A percentile compares a stretch with the other conserved stretches of the same genome.
These are phyloP conservation scores for Leptographium procerum DNA, from an alignment of 2,329 filamentous ascomycete species.

Conservation along the genomic window DNA sequence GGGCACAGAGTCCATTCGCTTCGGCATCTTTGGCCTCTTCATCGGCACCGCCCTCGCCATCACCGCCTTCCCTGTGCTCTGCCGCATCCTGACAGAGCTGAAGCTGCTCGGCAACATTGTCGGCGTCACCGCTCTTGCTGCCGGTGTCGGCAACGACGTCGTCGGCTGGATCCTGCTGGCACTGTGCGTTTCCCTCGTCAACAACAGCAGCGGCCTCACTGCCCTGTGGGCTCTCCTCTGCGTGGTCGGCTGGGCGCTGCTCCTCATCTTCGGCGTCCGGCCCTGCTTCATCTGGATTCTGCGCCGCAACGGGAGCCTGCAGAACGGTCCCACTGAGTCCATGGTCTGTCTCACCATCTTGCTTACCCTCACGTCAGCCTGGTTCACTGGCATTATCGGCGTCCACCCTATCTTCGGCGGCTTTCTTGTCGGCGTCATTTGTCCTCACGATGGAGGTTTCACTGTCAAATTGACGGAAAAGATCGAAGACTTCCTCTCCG, in stretches of 20 bases:
- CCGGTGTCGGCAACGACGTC: constrained; percentile 87
- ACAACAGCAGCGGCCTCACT: constrained; percentile 69
- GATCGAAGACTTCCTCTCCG: constrained; percentile 79
- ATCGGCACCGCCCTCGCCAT: constrained; percentile 91
- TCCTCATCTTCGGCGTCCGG: constrained; percentile 61
- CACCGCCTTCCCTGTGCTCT: constrained; percentile 83
- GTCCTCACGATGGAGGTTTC: constrained; percentile 81
- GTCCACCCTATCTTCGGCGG: constrained; percentile 92
- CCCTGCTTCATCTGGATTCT: constrained; percentile 68
- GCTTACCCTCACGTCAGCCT: constrained; percentile 65
- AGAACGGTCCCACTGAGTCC: constrained; percentile 78
- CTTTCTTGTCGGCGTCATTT: constrained; percentile 81
- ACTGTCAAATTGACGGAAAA: constrained; percentile 88
- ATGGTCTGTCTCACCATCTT: constrained; percentile 76
- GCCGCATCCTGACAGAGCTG: constrained; percentile 83
- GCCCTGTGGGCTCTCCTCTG: constrained; percentile 77
- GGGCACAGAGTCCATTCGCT: constrained; percentile 29
- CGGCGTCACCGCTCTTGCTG: constrained; percentile 78
- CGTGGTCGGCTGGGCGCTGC: constrained; percentile 61
- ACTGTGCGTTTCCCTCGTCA: constrained; percentile 85
- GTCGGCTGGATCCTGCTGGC: constrained; percentile 86
- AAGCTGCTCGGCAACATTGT: constrained; percentile 76
- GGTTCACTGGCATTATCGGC: constrained; percentile 81
- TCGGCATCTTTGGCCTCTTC: constrained; percentile 54
- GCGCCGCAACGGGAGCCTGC: constrained; percentile 60